Base-by-base conservation (phyloP, 140 eudicot species). In the Senecio squalidus region DNA sequence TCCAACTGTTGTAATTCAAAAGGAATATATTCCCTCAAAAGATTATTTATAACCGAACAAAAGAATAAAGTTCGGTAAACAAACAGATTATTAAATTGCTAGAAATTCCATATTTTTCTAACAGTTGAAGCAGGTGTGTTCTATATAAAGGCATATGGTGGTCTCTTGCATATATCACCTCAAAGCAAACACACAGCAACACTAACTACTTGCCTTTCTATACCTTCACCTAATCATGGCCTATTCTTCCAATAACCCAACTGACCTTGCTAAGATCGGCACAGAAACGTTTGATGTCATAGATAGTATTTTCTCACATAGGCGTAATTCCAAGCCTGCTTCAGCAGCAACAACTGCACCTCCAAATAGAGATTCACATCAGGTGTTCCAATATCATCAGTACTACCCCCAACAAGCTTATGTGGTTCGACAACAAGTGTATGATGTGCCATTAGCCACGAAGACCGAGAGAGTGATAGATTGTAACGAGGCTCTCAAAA, bases 321-420 rank as follows among this genome's bases (percentile, higher is more conserved):
- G 58, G 11, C 49, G 65, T 28, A 21, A 31, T 11, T 11, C 41
- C 20, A 56, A 44, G 51, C 38, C 34, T 66, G 15, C 39, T 22
- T 34, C 64, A 36, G 10, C 51, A n/a, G 39, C 36, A 52, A 20
- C 41, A 9, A 39, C 22, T 3, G 52, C 34, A 49, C 39, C 53
- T 16, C 39, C 49, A 16, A 55, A 7, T 21, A 69, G 58, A 28
- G 5, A 36, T n/a, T 20, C 54, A 9, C 75, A 64, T 0, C 73
- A 51, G 30, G 36, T 31, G 14, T 64, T 50, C 64, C 31, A 33
- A 44, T 52, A 64, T n/a, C n/a, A n/a, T 25, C 84, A 53, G 46
- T 66, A 64, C 41, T 75, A 61, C 0, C 81, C 78, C 24, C 75
- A 43, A 50, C 67, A 66, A 16, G 46, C 72, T 48, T 73, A 44